Evolutionary conservation across 805 yeast genomes (phyloP).

Genomic region (Pichia ethanolica): DNA sequence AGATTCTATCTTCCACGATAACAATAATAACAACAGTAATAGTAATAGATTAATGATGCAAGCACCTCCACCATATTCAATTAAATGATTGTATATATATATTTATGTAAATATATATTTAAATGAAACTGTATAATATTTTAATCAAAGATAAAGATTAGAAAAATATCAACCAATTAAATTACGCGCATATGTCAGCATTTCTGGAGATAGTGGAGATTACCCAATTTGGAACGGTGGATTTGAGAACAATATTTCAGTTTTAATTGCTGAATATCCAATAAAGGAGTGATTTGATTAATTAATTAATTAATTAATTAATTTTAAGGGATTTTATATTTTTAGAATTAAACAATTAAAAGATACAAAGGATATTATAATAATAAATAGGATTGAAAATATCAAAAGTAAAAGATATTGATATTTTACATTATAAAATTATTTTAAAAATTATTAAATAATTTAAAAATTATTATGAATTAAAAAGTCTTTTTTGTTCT

Average conservation of each 20-base stretch:
- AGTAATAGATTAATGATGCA: not conserved
- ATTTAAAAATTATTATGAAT: not conserved
- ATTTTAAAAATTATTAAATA: not conserved
- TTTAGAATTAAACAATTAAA: too few relatives aligned
- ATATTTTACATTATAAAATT: not conserved
- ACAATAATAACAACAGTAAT: not conserved
- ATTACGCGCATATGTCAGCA: slow-evolving; percentile 1
- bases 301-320: too few relatives aligned
- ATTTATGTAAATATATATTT: not conserved
- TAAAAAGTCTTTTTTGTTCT: slow-evolving; percentile 25
- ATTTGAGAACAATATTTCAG: too few relatives aligned
- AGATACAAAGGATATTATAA: too few relatives aligned
- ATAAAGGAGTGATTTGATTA: not conserved
- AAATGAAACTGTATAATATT: not conserved
- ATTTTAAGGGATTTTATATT: too few relatives aligned
- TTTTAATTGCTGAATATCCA: too few relatives aligned
- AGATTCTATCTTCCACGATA: not conserved
- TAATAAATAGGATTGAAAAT: too few relatives aligned
- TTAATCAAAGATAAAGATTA: not conserved
- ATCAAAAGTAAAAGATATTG: too few relatives aligned
- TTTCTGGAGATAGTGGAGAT: not conserved
- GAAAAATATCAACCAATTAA: not conserved
- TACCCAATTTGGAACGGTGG: not conserved
- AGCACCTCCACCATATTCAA: slow-evolving; percentile 22
- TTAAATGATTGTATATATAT: slow-evolving; percentile 9